phyloP scores from a whole-genome alignment of 331 rosid species.

The Telfairia occidentalis region DNA sequence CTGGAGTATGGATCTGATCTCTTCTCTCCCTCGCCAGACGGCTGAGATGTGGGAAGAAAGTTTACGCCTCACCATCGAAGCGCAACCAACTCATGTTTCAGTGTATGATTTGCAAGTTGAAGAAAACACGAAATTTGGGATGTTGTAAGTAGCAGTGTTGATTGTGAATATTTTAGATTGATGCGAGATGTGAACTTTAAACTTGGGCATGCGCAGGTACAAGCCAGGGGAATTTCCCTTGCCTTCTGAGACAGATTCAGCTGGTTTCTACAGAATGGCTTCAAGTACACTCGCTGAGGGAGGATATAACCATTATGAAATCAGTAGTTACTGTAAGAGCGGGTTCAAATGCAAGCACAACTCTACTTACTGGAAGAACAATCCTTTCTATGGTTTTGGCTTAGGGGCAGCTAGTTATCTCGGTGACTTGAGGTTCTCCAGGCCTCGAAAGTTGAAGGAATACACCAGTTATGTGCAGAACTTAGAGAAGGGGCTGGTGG shows the following conservation, averaged over 20 bases:
- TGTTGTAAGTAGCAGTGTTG: constrained; percentile 35
- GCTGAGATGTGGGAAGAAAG: constrained; percentile 74
- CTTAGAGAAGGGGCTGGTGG: constrained; percentile 50
- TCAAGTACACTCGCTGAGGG: constrained; percentile 51
- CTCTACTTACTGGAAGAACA: constrained; percentile 65
- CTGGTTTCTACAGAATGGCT: constrained; percentile 74
- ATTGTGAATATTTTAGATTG: neutral
- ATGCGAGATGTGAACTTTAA: neutral
- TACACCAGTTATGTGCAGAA: constrained; percentile 49
- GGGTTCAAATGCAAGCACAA: constrained; percentile 86
- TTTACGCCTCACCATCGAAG: constrained; percentile 44
- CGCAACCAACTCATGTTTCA: constrained; percentile 58
- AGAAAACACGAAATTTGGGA: constrained; percentile 69
- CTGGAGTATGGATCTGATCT: constrained; percentile 82
- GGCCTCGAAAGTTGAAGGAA: constrained; percentile 59
- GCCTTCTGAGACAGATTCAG: constrained; percentile 67
- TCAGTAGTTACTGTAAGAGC: constrained; percentile 76
- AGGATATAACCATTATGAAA: constrained; percentile 63
- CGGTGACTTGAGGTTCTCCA: constrained; percentile 65
- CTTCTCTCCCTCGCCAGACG: constrained; percentile 72
- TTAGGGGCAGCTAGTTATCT: constrained; percentile 81
- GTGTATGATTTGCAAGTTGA: constrained; percentile 85
- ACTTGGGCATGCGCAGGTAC: constrained; percentile 36
- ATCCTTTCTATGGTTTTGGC: constrained; percentile 75
- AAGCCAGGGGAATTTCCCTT: constrained; percentile 68